Percentiles rank a stretch among this genome's conserved stretches.
Evolutionary conservation across 495 filamentous ascomycete species (phyloP).

Genomic region (Penicillium paxilli): DNA sequence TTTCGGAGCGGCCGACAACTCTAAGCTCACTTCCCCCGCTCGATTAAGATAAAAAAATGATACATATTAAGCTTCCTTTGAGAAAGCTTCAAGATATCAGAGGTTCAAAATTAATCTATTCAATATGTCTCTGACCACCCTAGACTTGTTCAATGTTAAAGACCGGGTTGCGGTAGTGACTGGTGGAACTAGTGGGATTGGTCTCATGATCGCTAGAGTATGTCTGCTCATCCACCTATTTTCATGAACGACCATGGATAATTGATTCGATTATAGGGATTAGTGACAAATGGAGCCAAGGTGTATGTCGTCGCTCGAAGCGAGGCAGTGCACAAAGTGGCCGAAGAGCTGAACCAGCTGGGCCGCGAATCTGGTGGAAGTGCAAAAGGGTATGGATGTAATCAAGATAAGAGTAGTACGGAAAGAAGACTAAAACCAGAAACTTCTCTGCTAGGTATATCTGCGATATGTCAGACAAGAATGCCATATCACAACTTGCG

Average conservation of each 20-base stretch:
- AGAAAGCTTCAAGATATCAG: not conserved
- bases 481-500: conserved; percentile 28
- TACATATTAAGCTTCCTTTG: not conserved
- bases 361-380: conserved; percentile 29
- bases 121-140: conserved; percentile 9
- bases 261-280: conserved; percentile 21
- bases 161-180: conserved; percentile 43
- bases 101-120: not conserved
- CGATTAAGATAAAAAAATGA: not conserved
- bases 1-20: not conserved
- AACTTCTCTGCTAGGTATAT: conserved; percentile 21
- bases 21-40: not conserved
- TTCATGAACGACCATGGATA: not conserved
- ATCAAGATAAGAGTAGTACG: not conserved
- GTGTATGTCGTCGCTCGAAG: conserved; percentile 38
- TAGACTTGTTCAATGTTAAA: conserved; percentile 27
- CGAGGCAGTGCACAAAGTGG: conserved; percentile 34
- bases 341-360: conserved; percentile 30
- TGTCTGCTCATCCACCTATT: not conserved
- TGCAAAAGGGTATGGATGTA: conserved; percentile 30
- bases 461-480: conserved; percentile 40
- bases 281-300: conserved; percentile 43
- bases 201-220: conserved; percentile 45
- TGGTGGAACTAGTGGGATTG: conserved; percentile 45
- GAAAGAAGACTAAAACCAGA: not conserved